These are phyloP conservation scores for Neonothopanus nambi DNA, from an alignment of 1,284 basidiomycete genomes.

Conservation along the genomic window DNA sequence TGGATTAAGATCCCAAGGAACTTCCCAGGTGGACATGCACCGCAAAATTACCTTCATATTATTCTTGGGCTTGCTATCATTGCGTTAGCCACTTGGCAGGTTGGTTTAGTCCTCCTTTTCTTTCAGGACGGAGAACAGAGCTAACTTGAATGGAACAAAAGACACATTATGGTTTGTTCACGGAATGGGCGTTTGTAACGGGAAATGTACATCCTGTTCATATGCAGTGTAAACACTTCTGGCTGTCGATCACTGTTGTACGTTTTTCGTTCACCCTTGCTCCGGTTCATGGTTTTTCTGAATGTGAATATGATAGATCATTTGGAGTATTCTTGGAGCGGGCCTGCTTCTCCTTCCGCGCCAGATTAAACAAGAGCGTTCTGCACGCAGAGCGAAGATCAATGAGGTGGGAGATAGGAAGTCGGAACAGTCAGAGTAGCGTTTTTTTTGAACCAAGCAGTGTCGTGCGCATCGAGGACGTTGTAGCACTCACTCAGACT, in stretches of 20 bases:
- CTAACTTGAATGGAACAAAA: background rate
- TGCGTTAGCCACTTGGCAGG: conserved; percentile 32
- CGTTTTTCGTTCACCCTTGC: conserved; percentile 6
- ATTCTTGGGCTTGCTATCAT: conserved; percentile 33
- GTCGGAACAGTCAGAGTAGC: too few relatives aligned
- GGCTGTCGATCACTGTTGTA: conserved; percentile 19
- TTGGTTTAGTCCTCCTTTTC: conserved; percentile 11
- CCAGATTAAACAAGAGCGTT: conserved; percentile 15
- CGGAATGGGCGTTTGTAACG: conserved; percentile 15
- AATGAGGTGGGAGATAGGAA: too few relatives aligned
- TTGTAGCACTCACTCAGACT: too few relatives aligned
- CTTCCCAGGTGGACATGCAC: conserved; percentile 24
- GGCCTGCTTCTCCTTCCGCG: conserved; percentile 15
- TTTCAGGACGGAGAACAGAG: background rate
- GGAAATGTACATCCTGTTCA: conserved; percentile 19
- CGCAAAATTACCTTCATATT: conserved; percentile 35
- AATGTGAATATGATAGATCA: background rate
- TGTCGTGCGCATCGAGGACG: too few relatives aligned
- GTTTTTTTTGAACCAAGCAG: too few relatives aligned
- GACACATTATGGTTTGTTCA: conserved; percentile 21
- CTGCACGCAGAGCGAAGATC: conserved; percentile 7
- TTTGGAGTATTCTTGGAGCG: conserved; percentile 12
- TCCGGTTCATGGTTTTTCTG: background rate
- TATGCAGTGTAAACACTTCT: conserved; percentile 17
- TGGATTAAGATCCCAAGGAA: conserved; percentile 28